Conservation (phyloP, 2,329 filamentous ascomycete species). For the Pseudogymnoascus sp. region DNA sequence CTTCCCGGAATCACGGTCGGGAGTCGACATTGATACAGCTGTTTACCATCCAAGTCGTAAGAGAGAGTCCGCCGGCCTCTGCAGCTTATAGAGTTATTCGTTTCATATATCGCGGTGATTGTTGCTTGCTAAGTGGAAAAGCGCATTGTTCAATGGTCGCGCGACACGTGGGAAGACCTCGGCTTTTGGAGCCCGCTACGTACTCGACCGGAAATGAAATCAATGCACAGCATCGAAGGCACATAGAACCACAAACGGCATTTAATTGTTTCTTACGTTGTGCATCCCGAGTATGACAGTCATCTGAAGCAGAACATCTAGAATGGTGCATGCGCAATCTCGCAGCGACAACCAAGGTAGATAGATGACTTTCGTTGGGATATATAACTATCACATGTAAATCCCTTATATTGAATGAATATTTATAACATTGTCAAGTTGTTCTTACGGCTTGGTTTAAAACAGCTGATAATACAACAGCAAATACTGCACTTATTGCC, state of each 20-base stretch:
- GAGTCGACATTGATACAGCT: conserved; percentile 1
- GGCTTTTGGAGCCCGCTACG: conserved; percentile 3
- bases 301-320: not conserved
- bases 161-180: conserved; percentile 7
- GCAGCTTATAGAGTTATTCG: conserved; percentile 6
- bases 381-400: not conserved
- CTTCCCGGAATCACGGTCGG: conserved; percentile 6
- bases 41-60: conserved; percentile 1
- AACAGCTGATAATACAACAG: conserved; percentile 5
- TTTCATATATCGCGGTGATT: conserved; percentile 3
- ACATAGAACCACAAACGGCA: not conserved
- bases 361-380: not conserved
- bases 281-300: not conserved
- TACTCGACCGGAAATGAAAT: not conserved
- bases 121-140: conserved; percentile 1
- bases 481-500: conserved; percentile 17
- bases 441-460: not conserved
- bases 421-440: not conserved
- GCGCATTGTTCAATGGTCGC: conserved; percentile 5
- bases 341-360: not conserved
- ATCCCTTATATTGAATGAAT: not conserved
- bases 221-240: not conserved
- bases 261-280: not conserved
- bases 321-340: not conserved
- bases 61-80: not conserved